Evolutionary conservation across 371 early-diverging fungal genomes (phyloP).

Genomic region (Mortierella sp.): DNA sequence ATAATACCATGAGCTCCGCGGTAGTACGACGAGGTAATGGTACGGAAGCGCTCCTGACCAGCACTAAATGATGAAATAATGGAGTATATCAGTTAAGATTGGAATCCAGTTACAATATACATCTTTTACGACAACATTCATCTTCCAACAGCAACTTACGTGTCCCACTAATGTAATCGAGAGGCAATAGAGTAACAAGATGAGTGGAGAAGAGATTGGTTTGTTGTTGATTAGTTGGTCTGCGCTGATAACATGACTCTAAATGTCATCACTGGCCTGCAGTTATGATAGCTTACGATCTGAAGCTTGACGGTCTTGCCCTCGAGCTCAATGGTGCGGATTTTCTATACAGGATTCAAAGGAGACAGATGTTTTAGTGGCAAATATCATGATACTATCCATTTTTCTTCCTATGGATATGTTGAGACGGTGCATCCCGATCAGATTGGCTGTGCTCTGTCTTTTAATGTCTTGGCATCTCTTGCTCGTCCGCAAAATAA

Average conservation of each 20-base stretch:
- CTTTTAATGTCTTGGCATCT: neutral
- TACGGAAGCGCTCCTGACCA: conserved; percentile 99
- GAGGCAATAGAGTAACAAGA: neutral
- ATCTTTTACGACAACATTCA: neutral
- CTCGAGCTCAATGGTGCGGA: conserved; percentile 98
- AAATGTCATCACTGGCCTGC: neutral
- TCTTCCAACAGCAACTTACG: conserved; percentile 8
- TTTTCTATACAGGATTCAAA: conserved; percentile 81
- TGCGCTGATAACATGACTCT: neutral
- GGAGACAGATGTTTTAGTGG: neutral
- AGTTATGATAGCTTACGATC: conserved; percentile 73
- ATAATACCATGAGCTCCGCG: conserved; percentile 99
- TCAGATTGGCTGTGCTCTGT: neutral
- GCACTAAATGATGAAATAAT: conserved; percentile 78
- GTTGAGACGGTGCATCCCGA: neutral
- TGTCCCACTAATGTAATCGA: conserved; percentile 12
- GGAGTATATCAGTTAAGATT: neutral
- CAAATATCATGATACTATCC: neutral
- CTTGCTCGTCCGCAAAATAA: neutral
- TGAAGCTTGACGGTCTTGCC: conserved; percentile 99
- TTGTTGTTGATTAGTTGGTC: neutral
- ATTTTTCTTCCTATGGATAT: neutral
- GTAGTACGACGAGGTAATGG: conserved; percentile 99
- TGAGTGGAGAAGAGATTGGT: neutral
- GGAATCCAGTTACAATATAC: neutral